These are phyloP conservation scores for Ogataea naganishii DNA, from an alignment of 805 yeast genomes.

Conservation along the genomic window DNA sequence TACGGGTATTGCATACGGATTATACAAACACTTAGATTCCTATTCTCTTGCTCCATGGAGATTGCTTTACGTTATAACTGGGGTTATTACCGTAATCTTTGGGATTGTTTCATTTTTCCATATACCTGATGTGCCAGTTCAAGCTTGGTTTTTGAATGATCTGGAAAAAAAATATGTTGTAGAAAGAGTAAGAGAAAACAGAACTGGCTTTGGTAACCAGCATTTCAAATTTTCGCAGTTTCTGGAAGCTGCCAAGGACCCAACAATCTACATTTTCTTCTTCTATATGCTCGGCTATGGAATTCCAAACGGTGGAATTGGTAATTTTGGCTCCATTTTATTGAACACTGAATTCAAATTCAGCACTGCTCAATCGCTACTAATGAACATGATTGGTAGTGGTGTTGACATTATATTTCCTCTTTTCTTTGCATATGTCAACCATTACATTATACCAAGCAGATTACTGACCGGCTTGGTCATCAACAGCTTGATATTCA, in stretches of 20 bases:
- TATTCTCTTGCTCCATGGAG: slow-evolving; percentile 49
- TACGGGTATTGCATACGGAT: slow-evolving; percentile 48
- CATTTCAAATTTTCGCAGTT: slow-evolving; percentile 46
- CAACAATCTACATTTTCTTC: slow-evolving; percentile 39
- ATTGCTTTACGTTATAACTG: slow-evolving; percentile 49
- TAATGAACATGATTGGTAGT: slow-evolving; percentile 28
- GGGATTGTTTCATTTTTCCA: slow-evolving; percentile 39
- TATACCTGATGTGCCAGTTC: slow-evolving; percentile 49
- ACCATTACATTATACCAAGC: slow-evolving; percentile 9
- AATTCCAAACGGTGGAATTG: slow-evolving; percentile 48
- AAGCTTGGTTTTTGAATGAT: slow-evolving; percentile 32
- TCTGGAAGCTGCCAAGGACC: slow-evolving; percentile 41
- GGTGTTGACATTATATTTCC: slow-evolving; percentile 22
- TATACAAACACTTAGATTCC: slow-evolving; percentile 25
- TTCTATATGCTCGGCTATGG: slow-evolving; percentile 33
- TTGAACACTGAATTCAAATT: slow-evolving; percentile 26
- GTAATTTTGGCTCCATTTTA: slow-evolving; percentile 36
- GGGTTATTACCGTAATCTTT: slow-evolving; percentile 44
- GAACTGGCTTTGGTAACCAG: slow-evolving; percentile 53
- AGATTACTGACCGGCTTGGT: slow-evolving; percentile 16
- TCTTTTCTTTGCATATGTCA: slow-evolving; percentile 21
- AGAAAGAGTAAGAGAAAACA: slow-evolving; percentile 47
- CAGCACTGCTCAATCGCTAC: slow-evolving; percentile 18
- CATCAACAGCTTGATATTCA: slow-evolving; percentile 13
- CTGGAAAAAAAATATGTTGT: slow-evolving; percentile 40